Conservation (phyloP, 306 rosid species). For the Mucuna pruriens region DNA sequence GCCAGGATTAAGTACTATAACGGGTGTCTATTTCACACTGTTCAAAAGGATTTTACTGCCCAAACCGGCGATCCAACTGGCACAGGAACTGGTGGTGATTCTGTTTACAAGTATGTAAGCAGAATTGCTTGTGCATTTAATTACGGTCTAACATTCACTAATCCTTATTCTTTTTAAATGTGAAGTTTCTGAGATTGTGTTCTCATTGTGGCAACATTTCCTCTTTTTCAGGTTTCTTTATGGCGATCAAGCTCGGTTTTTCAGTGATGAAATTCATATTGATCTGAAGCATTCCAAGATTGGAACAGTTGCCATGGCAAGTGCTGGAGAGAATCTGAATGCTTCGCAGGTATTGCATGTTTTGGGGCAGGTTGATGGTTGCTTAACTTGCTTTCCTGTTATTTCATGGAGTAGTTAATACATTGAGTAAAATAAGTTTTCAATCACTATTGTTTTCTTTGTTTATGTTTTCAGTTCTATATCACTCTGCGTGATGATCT, state of each 20-base stretch:
- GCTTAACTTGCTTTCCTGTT: constrained; percentile 6
- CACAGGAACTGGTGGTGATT: constrained; percentile 76
- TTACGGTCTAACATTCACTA: background rate
- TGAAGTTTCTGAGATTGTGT: background rate
- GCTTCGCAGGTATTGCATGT: constrained; percentile 83
- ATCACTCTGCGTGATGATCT: constrained; percentile 88
- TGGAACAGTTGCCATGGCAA: constrained; percentile 93
- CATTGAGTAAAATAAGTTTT: background rate
- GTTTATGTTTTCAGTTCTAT: constrained; percentile 68
- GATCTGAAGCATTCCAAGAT: constrained; percentile 94
- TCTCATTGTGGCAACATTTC: background rate
- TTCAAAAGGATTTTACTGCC: constrained; percentile 96
- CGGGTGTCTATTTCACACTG: constrained; percentile 83
- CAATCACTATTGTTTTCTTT: constrained; percentile 33
- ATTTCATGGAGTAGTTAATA: background rate
- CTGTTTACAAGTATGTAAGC: constrained; percentile 67
- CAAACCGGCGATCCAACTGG: constrained; percentile 96
- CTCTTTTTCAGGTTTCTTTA: constrained; percentile 68
- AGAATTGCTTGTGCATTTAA: background rate
- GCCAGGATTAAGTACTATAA: constrained; percentile 83
- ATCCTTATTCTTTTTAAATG: background rate
- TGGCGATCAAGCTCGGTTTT: constrained; percentile 97
- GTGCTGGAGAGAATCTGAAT: constrained; percentile 95
- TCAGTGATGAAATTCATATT: constrained; percentile 77
- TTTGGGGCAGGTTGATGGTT: constrained; percentile 4